A percentile compares a stretch with the other conserved stretches of the same genome.
These are phyloP conservation scores for Falciphora oryzae DNA, from an alignment of 2,329 filamentous ascomycete genomes.

Conservation along the genomic window DNA sequence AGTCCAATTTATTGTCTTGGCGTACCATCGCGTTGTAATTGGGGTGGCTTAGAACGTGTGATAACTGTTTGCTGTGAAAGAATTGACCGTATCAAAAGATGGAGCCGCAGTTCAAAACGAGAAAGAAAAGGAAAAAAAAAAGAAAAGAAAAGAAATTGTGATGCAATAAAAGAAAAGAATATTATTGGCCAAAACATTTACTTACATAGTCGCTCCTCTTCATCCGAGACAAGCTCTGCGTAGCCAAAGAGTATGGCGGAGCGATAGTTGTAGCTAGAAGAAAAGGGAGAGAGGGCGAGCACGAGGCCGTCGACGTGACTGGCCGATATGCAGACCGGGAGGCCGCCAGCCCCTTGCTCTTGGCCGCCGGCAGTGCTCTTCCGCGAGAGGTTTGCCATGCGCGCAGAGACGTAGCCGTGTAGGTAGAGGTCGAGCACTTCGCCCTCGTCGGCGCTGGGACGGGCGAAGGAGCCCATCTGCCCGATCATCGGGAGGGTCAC, in stretches of 20 bases:
- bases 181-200: background rate
- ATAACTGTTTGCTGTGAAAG: too few species aligned
- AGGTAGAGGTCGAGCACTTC: conserved; percentile 73
- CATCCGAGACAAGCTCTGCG: conserved; percentile 60
- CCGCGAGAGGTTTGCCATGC: conserved; percentile 64
- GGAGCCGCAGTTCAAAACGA: too few species aligned
- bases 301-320: conserved; percentile 75
- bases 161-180: too few species aligned
- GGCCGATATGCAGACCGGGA: conserved; percentile 68
- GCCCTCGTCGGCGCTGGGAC: conserved; percentile 51
- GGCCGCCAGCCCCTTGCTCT: conserved; percentile 36
- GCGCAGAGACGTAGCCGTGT: conserved; percentile 76
- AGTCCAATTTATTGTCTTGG: background rate
- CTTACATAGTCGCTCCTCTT: conserved; percentile 59
- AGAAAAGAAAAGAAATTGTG: too few species aligned
- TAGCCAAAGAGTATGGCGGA: conserved; percentile 73
- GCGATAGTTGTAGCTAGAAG: conserved; percentile 83
- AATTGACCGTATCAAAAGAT: too few species aligned
- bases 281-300: conserved; percentile 71
- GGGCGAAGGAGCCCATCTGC: conserved; percentile 67
- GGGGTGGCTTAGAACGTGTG: too few species aligned
- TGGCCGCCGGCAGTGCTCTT: conserved; percentile 12
- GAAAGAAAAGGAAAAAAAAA: too few species aligned
- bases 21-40: background rate
- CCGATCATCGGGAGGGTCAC: conserved; percentile 81